Base-by-base conservation (phyloP, 768 basidiomycete species). In the Leccinum subtestaceum region DNA sequence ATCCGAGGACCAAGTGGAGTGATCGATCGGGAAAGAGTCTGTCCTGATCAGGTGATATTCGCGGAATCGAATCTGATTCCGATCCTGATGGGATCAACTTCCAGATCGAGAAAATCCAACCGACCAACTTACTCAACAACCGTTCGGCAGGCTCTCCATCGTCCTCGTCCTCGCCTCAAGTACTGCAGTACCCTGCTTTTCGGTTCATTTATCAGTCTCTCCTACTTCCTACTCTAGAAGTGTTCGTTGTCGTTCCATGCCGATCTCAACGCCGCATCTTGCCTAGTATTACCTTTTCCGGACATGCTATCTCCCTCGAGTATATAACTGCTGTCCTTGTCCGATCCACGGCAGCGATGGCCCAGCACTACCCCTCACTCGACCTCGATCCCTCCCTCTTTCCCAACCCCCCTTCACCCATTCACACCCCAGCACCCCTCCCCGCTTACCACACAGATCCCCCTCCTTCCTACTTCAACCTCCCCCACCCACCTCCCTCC, bases 41-140 rank as follows among this genome's bases (percentile, higher is more conserved):
- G 3, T 7, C 64, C 36, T 2, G 2, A 67, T 64, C 48, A 10
- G 19, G 60, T 5, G 13, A 47, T 48, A 5, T 29, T 61, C 70
- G 70, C 69, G 69, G 70, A 61, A 63, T 72, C 48, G 17, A 52
- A 60, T 53, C 56, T 50, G 2, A 58, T 59, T 65, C 68, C 68
- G 68, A 63, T 70, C 58, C 60, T 47, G 59, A 53, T 63, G 67
- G 62, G 65, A 67, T 69, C 67, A 61, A 38, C 56, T 52, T 63
- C 64, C 58, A 40, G 43, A 65, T 65, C 58, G 63, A 48, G 55
- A 3, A 38, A 43, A 43, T 36, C 23, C 36, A 1, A 19, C 50
- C 6, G 10, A 10, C n/a, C 40, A 43, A n/a, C 12, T 34, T 10
- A n/a, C 40, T 43, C 40, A 43, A 43, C 17, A n/a, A 46, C 27